Percentiles rank a stretch among this genome's conserved stretches.
phyloP scores from a whole-genome alignment of 495 filamentous ascomycete species.

The Friedmanniomyces endolithicus region DNA sequence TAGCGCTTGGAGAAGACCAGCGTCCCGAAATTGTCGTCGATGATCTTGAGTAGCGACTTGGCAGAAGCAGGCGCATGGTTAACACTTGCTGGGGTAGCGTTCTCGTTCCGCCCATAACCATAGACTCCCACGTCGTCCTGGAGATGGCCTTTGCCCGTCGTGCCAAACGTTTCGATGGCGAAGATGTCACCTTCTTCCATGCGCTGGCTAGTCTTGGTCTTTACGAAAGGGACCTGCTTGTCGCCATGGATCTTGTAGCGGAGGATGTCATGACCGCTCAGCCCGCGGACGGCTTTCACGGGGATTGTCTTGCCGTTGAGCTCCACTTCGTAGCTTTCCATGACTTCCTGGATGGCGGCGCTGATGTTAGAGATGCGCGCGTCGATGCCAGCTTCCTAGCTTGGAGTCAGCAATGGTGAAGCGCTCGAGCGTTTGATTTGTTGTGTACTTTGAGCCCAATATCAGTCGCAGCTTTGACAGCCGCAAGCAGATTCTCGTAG shows the following conservation, averaged over 20 bases:
- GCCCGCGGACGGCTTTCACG: conserved; percentile 74
- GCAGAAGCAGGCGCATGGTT: conserved; percentile 48
- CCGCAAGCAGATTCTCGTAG: conserved; percentile 70
- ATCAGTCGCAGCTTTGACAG: conserved; percentile 79
- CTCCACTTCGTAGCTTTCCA: conserved; percentile 82
- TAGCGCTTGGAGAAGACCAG: conserved; percentile 78
- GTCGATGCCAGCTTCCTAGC: conserved; percentile 65
- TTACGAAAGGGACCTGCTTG: conserved; percentile 85
- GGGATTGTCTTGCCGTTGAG: conserved; percentile 65
- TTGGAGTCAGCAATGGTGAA: not conserved
- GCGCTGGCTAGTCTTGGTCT: conserved; percentile 54
- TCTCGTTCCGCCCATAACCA: conserved; percentile 45
- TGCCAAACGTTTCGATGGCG: conserved; percentile 89
- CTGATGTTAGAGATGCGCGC: conserved; percentile 67
- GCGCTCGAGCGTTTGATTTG: not conserved
- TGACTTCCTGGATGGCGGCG: conserved; percentile 66
- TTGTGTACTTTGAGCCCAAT: conserved; percentile 51
- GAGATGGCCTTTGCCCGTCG: conserved; percentile 77
- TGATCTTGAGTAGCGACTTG: conserved; percentile 69
- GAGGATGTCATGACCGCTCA: conserved; percentile 80
- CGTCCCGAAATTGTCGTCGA: conserved; percentile 87
- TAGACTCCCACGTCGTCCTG: conserved; percentile 54
- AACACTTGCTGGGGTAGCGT: conserved; percentile 48
- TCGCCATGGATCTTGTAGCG: conserved; percentile 78
- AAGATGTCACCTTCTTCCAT: conserved; percentile 95